Evolutionary conservation across 148 eudicot species (phyloP).

Genomic region (Chenopodium suecicum): DNA sequence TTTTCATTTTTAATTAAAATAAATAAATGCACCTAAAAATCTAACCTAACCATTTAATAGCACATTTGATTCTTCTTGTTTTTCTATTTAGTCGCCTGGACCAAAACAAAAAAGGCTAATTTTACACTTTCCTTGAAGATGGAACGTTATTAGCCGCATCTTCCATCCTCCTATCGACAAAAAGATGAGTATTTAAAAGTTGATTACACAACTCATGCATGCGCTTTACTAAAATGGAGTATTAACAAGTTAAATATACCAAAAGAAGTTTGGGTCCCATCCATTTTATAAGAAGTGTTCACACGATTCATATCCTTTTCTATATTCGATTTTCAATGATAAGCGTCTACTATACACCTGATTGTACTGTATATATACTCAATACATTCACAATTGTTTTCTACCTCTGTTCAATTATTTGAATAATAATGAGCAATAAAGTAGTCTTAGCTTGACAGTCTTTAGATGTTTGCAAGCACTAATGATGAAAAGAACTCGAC

Average conservation of each 20-base stretch:
- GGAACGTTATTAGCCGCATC: slow-evolving; percentile 16
- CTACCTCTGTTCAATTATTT: too few relatives aligned
- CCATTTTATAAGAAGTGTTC: slow-evolving; percentile 2
- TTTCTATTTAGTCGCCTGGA: background rate
- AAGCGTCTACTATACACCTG: too few relatives aligned
- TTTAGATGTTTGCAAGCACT: too few relatives aligned
- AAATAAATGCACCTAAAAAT: slow-evolving; percentile 12
- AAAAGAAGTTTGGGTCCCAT: background rate
- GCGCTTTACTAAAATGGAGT: slow-evolving; percentile 1
- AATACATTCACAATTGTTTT: too few relatives aligned
- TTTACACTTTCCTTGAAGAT: slow-evolving; percentile 19
- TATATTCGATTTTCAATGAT: too few relatives aligned
- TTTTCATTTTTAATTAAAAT: background rate
- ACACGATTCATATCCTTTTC: background rate
- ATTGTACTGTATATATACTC: too few relatives aligned
- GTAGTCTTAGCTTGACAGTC: too few relatives aligned
- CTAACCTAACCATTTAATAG: background rate
- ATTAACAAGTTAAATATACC: background rate
- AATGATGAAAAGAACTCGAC: too few relatives aligned
- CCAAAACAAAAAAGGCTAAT: slow-evolving; percentile 19
- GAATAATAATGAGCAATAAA: too few relatives aligned
- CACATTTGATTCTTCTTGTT: slow-evolving; percentile 24
- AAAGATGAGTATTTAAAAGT: slow-evolving; percentile 19
- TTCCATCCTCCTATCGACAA: slow-evolving; percentile 14
- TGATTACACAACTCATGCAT: slow-evolving; percentile 32